These are phyloP conservation scores for Aspergillus japonicus DNA, from an alignment of 2,329 filamentous ascomycete species.

Conservation along the genomic window DNA sequence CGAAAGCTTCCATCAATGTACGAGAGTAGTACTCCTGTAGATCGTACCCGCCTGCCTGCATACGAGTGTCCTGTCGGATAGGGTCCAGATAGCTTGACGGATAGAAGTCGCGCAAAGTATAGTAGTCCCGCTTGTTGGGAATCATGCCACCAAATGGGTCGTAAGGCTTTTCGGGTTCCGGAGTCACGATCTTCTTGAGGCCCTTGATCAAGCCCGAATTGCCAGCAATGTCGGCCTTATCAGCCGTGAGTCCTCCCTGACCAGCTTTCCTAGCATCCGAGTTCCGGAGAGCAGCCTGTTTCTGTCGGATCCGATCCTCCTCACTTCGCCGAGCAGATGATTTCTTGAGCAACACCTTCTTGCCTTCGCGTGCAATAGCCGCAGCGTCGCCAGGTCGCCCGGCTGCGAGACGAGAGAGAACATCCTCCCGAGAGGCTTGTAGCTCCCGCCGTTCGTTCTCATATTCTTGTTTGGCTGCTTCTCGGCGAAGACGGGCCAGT, in stretches of 20 bases:
- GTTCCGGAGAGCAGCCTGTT: constrained; percentile 42
- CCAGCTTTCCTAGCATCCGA: constrained; percentile 32
- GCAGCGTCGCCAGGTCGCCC: constrained; percentile 61
- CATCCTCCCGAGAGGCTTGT: constrained; percentile 63
- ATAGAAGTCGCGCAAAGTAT: constrained; percentile 67
- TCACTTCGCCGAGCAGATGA: constrained; percentile 61
- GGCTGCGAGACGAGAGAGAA: constrained; percentile 67
- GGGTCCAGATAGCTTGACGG: constrained; percentile 71
- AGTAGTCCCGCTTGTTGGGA: constrained; percentile 65
- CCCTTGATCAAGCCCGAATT: constrained; percentile 67
- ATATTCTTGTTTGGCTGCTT: constrained; percentile 65
- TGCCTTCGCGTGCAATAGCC: constrained; percentile 51
- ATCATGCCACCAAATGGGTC: constrained; percentile 79
- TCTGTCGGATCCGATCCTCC: constrained; percentile 48
- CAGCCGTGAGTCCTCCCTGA: constrained; percentile 18
- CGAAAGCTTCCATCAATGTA: constrained; percentile 83
- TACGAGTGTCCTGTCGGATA: constrained; percentile 63
- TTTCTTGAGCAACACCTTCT: constrained; percentile 69
- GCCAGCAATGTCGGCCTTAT: constrained; percentile 25
- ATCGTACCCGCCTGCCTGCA: constrained; percentile 78
- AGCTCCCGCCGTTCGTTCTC: constrained; percentile 67
- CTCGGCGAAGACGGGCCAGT: constrained; percentile 60
- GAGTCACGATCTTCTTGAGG: constrained; percentile 64
- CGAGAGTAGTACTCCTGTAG: constrained; percentile 77
- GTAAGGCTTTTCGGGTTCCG: constrained; percentile 71